Conservation (phyloP, 192 early-diverging fungal genomes). For the Gigaspora rosea region DNA sequence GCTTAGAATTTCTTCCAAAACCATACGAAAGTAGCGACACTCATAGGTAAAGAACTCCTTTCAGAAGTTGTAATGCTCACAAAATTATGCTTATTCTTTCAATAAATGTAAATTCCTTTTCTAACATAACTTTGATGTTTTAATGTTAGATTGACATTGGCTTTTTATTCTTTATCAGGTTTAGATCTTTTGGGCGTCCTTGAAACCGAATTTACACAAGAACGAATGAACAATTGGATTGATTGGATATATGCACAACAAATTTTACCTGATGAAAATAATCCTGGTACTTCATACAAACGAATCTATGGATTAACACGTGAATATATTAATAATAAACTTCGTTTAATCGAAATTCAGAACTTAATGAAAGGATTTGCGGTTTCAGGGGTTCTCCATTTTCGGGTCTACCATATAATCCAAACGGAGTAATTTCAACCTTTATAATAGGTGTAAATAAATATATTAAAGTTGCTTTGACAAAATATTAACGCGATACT, state of each 20-base stretch:
- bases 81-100: neutral
- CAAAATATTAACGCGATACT: too few relatives aligned
- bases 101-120: neutral
- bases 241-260: slow-evolving; percentile 99
- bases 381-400: slow-evolving; percentile 77
- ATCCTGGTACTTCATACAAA: slow-evolving; percentile 20
- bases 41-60: slow-evolving; percentile 57
- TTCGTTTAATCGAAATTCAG: slow-evolving; percentile 5
- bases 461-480: neutral
- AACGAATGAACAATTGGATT: slow-evolving; percentile 69
- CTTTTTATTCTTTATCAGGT: slow-evolving; percentile 78
- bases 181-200: slow-evolving; percentile 79
- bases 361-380: slow-evolving; percentile 45
- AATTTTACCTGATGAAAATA: slow-evolving; percentile 49
- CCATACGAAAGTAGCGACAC: slow-evolving; percentile 71
- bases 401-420: slow-evolving; percentile 56
- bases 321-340: neutral
- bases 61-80: neutral
- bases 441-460: neutral
- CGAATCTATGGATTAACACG: neutral
- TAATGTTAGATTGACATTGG: slow-evolving; percentile 78
- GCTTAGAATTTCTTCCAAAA: slow-evolving; percentile 71
- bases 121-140: neutral
- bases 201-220: slow-evolving; percentile 51
- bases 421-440: slow-evolving; percentile 44